Conservation (phyloP, 176 grass and related monocot genomes). For the Oryza glaberrima region DNA sequence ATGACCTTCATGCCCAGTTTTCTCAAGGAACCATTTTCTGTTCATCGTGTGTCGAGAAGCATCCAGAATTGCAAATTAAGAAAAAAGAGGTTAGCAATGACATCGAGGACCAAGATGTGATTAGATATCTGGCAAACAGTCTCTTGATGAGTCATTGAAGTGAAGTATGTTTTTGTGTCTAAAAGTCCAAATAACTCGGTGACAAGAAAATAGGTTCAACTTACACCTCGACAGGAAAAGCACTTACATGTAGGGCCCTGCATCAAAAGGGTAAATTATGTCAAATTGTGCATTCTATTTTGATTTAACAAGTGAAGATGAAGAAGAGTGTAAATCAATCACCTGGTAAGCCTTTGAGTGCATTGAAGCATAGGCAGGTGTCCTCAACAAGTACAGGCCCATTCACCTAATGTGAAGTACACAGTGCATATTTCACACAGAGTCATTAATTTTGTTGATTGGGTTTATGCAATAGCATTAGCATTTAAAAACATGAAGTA, state of each 20-base stretch:
- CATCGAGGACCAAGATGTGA: background rate
- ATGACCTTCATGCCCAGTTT: conserved; percentile 91
- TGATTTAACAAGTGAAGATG: conserved; percentile 23
- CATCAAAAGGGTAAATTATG: conserved; percentile 40
- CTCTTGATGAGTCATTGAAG: conserved; percentile 8
- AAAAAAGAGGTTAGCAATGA: conserved; percentile 45
- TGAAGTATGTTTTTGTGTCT: conserved; percentile 26
- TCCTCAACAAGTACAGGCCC: conserved; percentile 96
- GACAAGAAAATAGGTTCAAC: background rate
- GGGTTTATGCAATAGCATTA: background rate
- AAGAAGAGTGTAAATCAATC: conserved; percentile 36
- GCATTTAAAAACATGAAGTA: conserved; percentile 34
- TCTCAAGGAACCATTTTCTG: conserved; percentile 98
- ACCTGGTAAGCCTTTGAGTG: conserved; percentile 95
- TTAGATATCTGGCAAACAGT: background rate
- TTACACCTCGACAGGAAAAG: conserved; percentile 9
- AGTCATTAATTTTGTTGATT: background rate
- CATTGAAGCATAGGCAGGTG: conserved; percentile 97
- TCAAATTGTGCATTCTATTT: conserved; percentile 38
- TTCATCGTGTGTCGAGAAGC: conserved; percentile 42
- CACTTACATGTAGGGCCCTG: conserved; percentile 98
- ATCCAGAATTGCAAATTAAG: conserved; percentile 33
- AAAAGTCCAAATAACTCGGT: background rate
- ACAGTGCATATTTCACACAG: conserved; percentile 26
- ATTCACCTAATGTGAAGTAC: conserved; percentile 61